phyloP scores from a whole-genome alignment of 331 rosid genomes.

The Quercus lobata region DNA sequence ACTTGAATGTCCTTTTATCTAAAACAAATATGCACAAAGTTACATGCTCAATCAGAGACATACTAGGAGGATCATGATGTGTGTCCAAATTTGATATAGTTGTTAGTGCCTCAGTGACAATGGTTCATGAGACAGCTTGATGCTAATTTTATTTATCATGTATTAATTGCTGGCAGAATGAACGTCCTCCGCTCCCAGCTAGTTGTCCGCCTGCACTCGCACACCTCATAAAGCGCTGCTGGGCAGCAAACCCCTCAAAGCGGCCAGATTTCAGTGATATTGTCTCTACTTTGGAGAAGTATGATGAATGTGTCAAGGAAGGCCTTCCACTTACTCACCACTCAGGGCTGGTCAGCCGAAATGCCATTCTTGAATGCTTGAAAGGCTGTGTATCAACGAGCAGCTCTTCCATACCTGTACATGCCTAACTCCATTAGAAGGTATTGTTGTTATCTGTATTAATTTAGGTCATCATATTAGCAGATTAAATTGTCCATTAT shows the following conservation, averaged over 20 bases:
- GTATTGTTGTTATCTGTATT: conserved; percentile 25
- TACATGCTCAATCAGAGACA: background rate
- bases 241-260: conserved; percentile 91
- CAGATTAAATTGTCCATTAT: conserved; percentile 16
- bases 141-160: background rate
- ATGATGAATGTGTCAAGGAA: conserved; percentile 87
- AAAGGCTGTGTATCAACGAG: conserved; percentile 74
- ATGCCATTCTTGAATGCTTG: conserved; percentile 65
- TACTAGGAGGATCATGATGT: background rate
- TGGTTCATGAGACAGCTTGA: background rate
- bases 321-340: conserved; percentile 94
- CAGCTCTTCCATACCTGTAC: conserved; percentile 82
- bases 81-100: background rate
- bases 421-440: conserved; percentile 54
- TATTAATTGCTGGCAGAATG: conserved; percentile 49
- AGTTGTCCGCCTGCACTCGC: conserved; percentile 92
- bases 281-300: conserved; percentile 74
- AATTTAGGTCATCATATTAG: conserved; percentile 18
- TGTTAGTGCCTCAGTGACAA: background rate
- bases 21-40: no score
- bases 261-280: conserved; percentile 90
- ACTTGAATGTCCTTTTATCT: no score
- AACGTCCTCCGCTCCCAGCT: conserved; percentile 89
- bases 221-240: conserved; percentile 87
- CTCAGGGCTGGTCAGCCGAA: conserved; percentile 51